These are phyloP conservation scores for Blastobotrys illinoisensis DNA, from an alignment of 1,139 yeast genomes.

Conservation along the genomic window DNA sequence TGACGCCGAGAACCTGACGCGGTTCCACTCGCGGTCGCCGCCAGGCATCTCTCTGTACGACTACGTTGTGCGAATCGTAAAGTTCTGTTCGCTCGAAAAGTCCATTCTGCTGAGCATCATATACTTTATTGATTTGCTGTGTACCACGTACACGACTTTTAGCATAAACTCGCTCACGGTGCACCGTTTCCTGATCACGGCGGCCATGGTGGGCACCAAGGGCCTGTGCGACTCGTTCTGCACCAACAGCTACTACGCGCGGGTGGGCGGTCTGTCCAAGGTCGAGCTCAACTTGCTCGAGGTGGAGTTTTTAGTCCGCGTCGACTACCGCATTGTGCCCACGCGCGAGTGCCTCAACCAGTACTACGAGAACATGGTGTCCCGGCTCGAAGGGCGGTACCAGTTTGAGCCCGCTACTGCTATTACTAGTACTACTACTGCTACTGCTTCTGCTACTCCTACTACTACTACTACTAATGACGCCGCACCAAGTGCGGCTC, in stretches of 20 bases:
- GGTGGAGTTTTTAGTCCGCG: constrained; percentile 75
- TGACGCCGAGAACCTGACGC: constrained; percentile 50
- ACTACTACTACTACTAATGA: too few relatives aligned
- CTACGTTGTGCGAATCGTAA: constrained; percentile 69
- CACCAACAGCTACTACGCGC: constrained; percentile 89
- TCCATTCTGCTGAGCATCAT: constrained; percentile 75
- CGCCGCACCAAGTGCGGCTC: too few relatives aligned
- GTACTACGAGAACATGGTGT: constrained; percentile 33
- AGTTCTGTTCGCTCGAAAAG: constrained; percentile 79
- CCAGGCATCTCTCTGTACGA: constrained; percentile 80
- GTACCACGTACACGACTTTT: constrained; percentile 73
- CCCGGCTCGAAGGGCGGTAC: constrained; percentile 22
- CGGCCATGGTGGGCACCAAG: constrained; percentile 86
- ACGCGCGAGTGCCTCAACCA: constrained; percentile 34
- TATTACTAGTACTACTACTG: too few relatives aligned
- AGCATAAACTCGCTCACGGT: constrained; percentile 87
- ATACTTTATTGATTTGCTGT: constrained; percentile 80
- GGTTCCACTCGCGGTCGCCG: constrained; percentile 90
- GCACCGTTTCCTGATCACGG: constrained; percentile 83
- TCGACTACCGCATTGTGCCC: constrained; percentile 72
- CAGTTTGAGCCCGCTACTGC: constrained; percentile 7
- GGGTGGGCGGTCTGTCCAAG: constrained; percentile 89
- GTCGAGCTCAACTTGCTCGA: constrained; percentile 83
- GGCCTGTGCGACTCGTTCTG: constrained; percentile 93
- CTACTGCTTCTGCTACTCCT: neutral